These are phyloP conservation scores for Phenoliferia sp. DNA, from an alignment of 1,284 basidiomycete species.

Conservation along the genomic window DNA sequence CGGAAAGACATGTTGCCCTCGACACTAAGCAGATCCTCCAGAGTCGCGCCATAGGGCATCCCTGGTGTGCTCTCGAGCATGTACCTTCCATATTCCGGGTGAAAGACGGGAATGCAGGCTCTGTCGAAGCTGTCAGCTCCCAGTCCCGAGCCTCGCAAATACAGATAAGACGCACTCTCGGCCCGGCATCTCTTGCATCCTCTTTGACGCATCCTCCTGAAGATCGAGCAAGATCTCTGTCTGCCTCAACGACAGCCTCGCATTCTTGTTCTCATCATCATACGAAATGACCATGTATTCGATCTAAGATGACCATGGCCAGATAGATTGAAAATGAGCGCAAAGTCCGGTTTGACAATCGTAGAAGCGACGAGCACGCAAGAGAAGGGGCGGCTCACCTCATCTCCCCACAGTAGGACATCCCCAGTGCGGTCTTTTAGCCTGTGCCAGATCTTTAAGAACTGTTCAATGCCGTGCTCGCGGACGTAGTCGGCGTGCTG, in stretches of 20 bases:
- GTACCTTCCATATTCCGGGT: conserved; percentile 96
- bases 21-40: conserved; percentile 79
- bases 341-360: not conserved
- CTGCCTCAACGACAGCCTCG: conserved; percentile 83
- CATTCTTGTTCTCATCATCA: conserved; percentile 72
- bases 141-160: not conserved
- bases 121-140: conserved; percentile 44
- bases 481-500: conserved; percentile 85
- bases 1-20: conserved; percentile 91
- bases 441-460: conserved; percentile 85
- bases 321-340: not conserved
- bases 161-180: conserved; percentile 1
- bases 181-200: conserved; percentile 12
- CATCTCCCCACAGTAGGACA: conserved; percentile 96
- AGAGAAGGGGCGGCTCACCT: conserved; percentile 53
- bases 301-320: conserved; percentile 52
- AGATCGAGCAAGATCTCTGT: conserved; percentile 87
- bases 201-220: conserved; percentile 53
- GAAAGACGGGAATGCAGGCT: conserved; percentile 80
- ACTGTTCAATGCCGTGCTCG: conserved; percentile 89
- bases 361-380: not conserved
- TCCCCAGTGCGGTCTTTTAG: conserved; percentile 90
- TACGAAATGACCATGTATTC: conserved; percentile 95
- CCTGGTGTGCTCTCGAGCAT: conserved; percentile 99
- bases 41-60: conserved; percentile 80